Percentiles rank a stretch among this genome's conserved stretches.
Evolutionary conservation across 257 asterid genomes (phyloP).

Genomic region (Fraxinus cuspidata): DNA sequence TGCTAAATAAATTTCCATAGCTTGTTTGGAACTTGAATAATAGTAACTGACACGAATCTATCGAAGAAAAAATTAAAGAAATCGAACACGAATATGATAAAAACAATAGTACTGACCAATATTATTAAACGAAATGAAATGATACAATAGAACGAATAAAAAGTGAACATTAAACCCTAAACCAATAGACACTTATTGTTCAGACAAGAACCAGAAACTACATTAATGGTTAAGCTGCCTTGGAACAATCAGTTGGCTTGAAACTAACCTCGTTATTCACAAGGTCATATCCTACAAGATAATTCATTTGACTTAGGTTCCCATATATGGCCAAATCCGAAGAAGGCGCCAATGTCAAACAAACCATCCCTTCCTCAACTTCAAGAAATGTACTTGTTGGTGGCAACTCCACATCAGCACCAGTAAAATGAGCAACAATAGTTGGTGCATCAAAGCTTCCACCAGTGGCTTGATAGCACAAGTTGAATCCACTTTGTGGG

Average conservation of each 20-base stretch:
- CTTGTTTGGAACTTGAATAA: too few relatives aligned
- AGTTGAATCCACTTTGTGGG: conserved; percentile 11
- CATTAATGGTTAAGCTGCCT: background rate
- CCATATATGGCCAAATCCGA: conserved; percentile 41
- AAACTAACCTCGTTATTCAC: conserved; percentile 33
- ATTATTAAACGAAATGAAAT: background rate
- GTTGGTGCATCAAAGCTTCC: conserved; percentile 26
- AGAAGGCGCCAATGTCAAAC: conserved; percentile 39
- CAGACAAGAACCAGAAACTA: background rate
- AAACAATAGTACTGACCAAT: too few relatives aligned
- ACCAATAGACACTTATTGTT: background rate
- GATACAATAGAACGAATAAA: background rate
- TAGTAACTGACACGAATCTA: too few relatives aligned
- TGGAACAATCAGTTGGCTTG: conserved; percentile 45
- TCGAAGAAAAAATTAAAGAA: too few relatives aligned
- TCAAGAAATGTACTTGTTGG: conserved; percentile 36
- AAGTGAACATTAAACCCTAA: background rate
- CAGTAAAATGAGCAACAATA: conserved; percentile 40
- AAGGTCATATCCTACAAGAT: conserved; percentile 57
- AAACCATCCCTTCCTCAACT: conserved; percentile 35
- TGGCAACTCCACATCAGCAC: conserved; percentile 47
- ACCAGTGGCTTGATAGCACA: conserved; percentile 34
- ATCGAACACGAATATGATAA: too few relatives aligned
- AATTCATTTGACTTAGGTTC: conserved; percentile 49
- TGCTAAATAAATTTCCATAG: too few relatives aligned